A percentile compares a stretch with the other conserved stretches of the same genome.
These are phyloP conservation scores for Lactarius tabidus DNA, from an alignment of 768 basidiomycete species.

Conservation along the genomic window DNA sequence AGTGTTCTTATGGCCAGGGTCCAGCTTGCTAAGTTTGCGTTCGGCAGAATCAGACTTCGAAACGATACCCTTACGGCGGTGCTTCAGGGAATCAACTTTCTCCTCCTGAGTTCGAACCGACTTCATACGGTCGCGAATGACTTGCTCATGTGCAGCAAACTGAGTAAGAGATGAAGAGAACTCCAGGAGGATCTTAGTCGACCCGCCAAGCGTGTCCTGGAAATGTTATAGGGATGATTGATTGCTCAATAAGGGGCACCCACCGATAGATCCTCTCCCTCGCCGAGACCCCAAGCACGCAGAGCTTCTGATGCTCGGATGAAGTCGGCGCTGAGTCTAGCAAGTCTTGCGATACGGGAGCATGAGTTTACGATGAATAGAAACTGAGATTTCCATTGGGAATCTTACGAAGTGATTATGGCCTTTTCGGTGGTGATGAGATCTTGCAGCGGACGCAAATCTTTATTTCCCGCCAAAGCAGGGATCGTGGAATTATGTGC, in stretches of 20 bases:
- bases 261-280: slow-evolving; percentile 81
- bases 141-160: slow-evolving; percentile 67
- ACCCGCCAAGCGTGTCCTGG: slow-evolving; percentile 73
- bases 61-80: slow-evolving; percentile 60
- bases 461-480: slow-evolving; percentile 64
- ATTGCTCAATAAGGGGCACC: slow-evolving; percentile 28
- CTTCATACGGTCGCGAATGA: slow-evolving; percentile 73
- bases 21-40: slow-evolving; percentile 87
- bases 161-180: slow-evolving; percentile 63
- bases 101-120: slow-evolving; percentile 82
- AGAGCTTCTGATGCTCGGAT: slow-evolving; percentile 69
- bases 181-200: slow-evolving; percentile 60
- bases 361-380: neutral
- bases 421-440: slow-evolving; percentile 87
- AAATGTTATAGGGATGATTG: neutral
- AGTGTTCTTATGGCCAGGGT: slow-evolving; percentile 82
- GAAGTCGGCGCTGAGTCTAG: slow-evolving; percentile 62
- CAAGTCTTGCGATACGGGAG: slow-evolving; percentile 41
- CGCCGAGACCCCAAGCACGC: slow-evolving; percentile 67
- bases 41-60: slow-evolving; percentile 79
- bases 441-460: slow-evolving; percentile 78
- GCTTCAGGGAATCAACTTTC: slow-evolving; percentile 68
- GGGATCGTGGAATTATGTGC: slow-evolving; percentile 88
- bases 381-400: neutral
- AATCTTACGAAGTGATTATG: slow-evolving; percentile 65